Percentiles rank a stretch among this genome's conserved stretches.
phyloP scores from a whole-genome alignment of 768 basidiomycete genomes.

The Auricularia auricula-judae region DNA sequence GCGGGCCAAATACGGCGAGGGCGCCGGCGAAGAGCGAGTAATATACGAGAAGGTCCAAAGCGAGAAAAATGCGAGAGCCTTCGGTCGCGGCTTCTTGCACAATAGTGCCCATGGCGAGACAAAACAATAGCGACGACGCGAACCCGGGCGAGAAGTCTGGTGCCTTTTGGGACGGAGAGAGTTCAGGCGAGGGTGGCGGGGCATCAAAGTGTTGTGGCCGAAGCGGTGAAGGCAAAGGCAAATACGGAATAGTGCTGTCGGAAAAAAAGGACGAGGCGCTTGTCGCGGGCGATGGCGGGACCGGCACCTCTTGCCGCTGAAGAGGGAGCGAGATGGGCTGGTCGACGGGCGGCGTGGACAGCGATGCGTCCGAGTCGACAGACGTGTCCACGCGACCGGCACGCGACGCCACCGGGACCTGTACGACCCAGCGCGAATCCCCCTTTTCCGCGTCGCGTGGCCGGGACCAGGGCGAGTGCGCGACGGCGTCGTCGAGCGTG shows the following conservation, averaged over 20 bases:
- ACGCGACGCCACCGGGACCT: no score
- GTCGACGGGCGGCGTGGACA: background rate
- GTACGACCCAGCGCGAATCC: background rate
- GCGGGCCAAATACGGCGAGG: background rate
- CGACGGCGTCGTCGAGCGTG: background rate
- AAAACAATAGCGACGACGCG: background rate
- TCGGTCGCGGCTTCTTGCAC: background rate
- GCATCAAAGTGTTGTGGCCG: background rate
- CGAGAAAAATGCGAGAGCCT: background rate
- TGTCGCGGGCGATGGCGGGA: background rate
- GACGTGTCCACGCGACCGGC: background rate
- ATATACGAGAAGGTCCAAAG: background rate
- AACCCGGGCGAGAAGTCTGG: background rate
- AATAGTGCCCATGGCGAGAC: background rate
- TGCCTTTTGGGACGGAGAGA: background rate
- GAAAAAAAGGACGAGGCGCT: background rate
- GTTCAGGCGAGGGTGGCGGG: background rate
- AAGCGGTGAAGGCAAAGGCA: background rate
- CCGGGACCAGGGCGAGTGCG: background rate
- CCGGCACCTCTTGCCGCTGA: background rate
- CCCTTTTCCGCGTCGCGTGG: background rate
- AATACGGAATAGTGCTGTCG: background rate
- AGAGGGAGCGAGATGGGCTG: background rate
- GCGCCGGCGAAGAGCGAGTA: background rate
- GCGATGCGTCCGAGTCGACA: background rate